phyloP scores from a whole-genome alignment of 2,329 filamentous ascomycete species.

The Elsinoe fawcettii region DNA sequence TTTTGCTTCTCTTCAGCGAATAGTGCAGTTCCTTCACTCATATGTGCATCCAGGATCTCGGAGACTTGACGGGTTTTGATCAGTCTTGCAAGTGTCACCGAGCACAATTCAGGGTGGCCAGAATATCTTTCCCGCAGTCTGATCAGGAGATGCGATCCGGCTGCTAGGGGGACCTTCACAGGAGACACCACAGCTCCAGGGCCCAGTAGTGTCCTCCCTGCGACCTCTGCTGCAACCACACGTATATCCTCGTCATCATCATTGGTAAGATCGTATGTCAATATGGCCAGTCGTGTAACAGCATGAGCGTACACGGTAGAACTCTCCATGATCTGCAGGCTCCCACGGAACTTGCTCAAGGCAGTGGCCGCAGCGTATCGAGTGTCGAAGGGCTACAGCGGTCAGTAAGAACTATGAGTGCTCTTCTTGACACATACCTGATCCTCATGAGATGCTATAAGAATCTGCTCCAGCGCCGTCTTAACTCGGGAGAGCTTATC shows the following conservation, averaged over 20 bases:
- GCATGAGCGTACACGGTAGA: background rate
- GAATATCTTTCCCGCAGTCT: slow-evolving; percentile 25
- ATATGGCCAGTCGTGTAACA: slow-evolving; percentile 54
- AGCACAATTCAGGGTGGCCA: background rate
- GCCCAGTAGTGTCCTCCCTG: slow-evolving; percentile 38
- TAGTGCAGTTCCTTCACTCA: slow-evolving; percentile 54
- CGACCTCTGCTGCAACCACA: slow-evolving; percentile 50
- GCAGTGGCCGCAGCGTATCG: slow-evolving; percentile 26
- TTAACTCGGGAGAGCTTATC: background rate
- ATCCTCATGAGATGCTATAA: slow-evolving; percentile 20
- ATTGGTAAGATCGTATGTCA: slow-evolving; percentile 65
- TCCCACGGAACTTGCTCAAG: slow-evolving; percentile 18
- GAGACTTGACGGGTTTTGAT: slow-evolving; percentile 1
- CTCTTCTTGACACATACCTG: slow-evolving; percentile 4
- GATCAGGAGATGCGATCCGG: slow-evolving; percentile 34
- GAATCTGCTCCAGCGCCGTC: background rate
- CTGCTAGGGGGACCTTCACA: slow-evolving; percentile 39
- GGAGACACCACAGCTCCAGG: slow-evolving; percentile 18
- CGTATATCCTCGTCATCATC: slow-evolving; percentile 92
- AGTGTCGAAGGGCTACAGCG: slow-evolving; percentile 20
- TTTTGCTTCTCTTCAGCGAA: slow-evolving; percentile 92
- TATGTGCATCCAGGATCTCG: slow-evolving; percentile 27
- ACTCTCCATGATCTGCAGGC: background rate
- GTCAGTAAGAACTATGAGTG: background rate
- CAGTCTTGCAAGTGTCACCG: slow-evolving; percentile 11